phyloP scores from a whole-genome alignment of 805 yeast species.

The Ogataea methylovora region DNA sequence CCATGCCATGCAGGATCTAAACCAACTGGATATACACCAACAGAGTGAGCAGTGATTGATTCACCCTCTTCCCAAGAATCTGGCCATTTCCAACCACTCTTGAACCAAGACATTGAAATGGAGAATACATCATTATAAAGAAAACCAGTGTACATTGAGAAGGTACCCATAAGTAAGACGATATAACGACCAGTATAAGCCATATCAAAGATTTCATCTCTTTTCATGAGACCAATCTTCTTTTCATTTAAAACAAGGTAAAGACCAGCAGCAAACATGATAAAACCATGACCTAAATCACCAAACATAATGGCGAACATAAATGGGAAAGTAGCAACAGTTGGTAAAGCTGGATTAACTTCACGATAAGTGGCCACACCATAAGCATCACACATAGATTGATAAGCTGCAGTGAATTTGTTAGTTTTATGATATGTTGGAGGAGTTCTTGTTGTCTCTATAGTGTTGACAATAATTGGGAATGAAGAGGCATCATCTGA shows the following conservation, averaged over 20 bases:
- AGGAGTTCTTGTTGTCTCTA: constrained; percentile 78
- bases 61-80: constrained; percentile 62
- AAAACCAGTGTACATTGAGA: constrained; percentile 93
- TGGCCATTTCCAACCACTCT: constrained; percentile 95
- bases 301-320: constrained; percentile 99
- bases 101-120: constrained; percentile 79
- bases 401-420: constrained; percentile 90
- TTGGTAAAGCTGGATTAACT: constrained; percentile 93
- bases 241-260: constrained; percentile 68
- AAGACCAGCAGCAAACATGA: constrained; percentile 68
- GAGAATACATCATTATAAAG: constrained; percentile 93
- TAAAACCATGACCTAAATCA: constrained; percentile 93
- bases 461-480: constrained; percentile 36
- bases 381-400: constrained; percentile 89
- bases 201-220: constrained; percentile 96
- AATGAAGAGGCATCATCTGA: constrained; percentile 16
- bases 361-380: constrained; percentile 92
- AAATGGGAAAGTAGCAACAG: constrained; percentile 93
- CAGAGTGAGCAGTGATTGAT: constrained; percentile 53
- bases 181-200: constrained; percentile 92
- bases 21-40: constrained; percentile 76
- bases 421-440: constrained; percentile 95
- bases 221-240: constrained; percentile 55
- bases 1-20: constrained; percentile 97
- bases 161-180: constrained; percentile 82